phyloP scores from a whole-genome alignment of 306 rosid species.

The Trichosanthes truncata region DNA sequence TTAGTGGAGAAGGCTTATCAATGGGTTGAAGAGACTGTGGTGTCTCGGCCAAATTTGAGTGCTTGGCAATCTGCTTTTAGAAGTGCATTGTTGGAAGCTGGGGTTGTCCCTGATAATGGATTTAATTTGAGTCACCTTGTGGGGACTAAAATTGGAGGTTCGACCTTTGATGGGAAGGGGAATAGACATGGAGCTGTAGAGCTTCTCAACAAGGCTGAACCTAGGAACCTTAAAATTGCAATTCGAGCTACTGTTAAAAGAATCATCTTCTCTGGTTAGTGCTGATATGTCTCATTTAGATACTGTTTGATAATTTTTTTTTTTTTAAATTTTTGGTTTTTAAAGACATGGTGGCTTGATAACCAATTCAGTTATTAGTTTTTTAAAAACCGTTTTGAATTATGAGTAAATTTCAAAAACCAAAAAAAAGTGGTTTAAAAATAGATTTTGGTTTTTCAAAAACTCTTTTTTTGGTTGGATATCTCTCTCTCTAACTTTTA shows the following conservation, averaged over 20 bases:
- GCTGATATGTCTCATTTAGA: no score
- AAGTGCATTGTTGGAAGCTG: conserved; percentile 8
- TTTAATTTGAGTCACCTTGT: background rate
- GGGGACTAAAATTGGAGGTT: conserved; percentile 9
- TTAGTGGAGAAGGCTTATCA: conserved; percentile 10
- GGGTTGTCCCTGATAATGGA: conserved; percentile 11
- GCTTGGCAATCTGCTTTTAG: background rate
- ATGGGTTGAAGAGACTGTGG: conserved; percentile 17
- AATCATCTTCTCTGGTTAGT: conserved; percentile 15
- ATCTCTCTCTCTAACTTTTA: no score
- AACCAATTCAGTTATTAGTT: no score
- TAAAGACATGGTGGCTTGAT: no score
- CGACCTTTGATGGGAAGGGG: conserved; percentile 8
- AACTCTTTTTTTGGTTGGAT: no score
- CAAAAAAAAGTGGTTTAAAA: no score
- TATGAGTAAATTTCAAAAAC: no score
- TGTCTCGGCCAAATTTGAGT: background rate
- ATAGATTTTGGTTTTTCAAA: no score
- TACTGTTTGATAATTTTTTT: no score
- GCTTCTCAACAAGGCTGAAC: conserved; percentile 12
- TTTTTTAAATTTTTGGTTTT: no score
- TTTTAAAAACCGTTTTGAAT: no score
- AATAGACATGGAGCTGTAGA: conserved; percentile 24
- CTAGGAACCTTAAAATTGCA: conserved; percentile 9
- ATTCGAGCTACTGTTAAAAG: conserved; percentile 8